These are phyloP conservation scores for Ottelia alismoides DNA, from an alignment of 106 monocot genomes.

Conservation along the genomic window DNA sequence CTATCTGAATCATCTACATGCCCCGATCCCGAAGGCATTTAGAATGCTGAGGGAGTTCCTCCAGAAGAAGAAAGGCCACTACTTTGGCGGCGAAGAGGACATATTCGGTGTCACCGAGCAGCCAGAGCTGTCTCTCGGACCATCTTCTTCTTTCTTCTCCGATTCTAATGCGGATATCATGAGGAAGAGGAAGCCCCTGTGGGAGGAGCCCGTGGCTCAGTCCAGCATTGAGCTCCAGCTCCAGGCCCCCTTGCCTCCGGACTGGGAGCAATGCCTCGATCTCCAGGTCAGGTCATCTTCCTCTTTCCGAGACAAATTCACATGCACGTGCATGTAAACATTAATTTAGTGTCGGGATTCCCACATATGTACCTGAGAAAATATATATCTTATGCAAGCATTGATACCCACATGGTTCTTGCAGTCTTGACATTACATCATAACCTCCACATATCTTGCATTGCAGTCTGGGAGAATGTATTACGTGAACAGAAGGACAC, in stretches of 20 bases:
- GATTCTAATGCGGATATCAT: background rate
- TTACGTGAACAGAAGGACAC: slow-evolving; percentile 24
- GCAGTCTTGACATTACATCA: no score
- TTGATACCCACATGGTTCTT: no score
- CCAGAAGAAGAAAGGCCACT: background rate
- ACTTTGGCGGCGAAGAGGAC: background rate
- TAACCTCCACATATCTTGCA: background rate
- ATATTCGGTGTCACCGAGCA: slow-evolving; percentile 1
- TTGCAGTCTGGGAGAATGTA: slow-evolving; percentile 26
- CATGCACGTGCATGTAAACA: background rate
- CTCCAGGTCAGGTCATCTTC: slow-evolving; percentile 17
- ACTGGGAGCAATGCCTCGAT: slow-evolving; percentile 32
- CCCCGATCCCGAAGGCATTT: background rate
- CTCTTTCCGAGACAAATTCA: background rate
- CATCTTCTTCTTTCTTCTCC: background rate
- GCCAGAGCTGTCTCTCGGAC: slow-evolving; percentile 20
- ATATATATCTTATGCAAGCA: no score
- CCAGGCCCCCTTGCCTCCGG: slow-evolving; percentile 17
- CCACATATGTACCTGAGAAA: no score
- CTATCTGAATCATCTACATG: no score
- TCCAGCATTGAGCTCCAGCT: slow-evolving; percentile 18
- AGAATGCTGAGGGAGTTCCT: slow-evolving; percentile 8
- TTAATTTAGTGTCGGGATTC: background rate
- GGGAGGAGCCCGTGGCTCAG: slow-evolving; percentile 6
- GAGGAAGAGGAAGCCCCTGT: slow-evolving; percentile 13